Conservation (phyloP, 164 flowering plant species). For the Kalanchoe fedtschenkoi region DNA sequence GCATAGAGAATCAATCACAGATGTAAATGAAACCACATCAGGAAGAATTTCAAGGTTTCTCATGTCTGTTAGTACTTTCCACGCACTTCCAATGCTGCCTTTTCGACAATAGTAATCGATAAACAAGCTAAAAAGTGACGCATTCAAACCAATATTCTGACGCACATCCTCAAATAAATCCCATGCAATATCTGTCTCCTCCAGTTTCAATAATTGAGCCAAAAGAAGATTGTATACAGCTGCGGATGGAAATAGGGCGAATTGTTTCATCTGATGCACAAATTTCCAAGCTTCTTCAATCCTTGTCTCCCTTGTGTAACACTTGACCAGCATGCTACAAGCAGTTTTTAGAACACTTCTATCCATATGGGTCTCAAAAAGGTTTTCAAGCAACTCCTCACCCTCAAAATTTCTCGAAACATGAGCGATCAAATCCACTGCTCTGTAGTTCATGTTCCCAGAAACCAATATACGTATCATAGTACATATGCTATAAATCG, state of each 20-base stretch:
- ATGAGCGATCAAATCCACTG: constrained; percentile 21
- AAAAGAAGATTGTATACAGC: constrained; percentile 29
- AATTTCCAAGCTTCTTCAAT: constrained; percentile 20
- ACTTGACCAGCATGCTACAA: constrained; percentile 32
- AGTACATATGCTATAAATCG: constrained; percentile 20
- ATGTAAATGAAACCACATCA: constrained; percentile 38
- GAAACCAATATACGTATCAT: constrained; percentile 35
- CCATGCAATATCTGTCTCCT: constrained; percentile 30
- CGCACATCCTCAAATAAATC: constrained; percentile 29
- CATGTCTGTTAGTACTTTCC: constrained; percentile 33
- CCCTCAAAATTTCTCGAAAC: constrained; percentile 12
- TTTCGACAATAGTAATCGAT: constrained; percentile 25
- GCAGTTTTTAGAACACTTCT: constrained; percentile 19
- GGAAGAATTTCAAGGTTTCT: constrained; percentile 23
- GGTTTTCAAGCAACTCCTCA: constrained; percentile 16
- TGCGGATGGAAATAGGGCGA: constrained; percentile 21
- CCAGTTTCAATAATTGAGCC: constrained; percentile 16
- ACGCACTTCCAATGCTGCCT: constrained; percentile 25
- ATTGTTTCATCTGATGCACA: constrained; percentile 17
- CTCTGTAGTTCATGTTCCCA: constrained; percentile 35
- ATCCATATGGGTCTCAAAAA: constrained; percentile 16
- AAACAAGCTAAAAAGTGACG: constrained; percentile 26
- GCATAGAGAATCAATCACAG: constrained; percentile 29
- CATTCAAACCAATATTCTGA: constrained; percentile 17
- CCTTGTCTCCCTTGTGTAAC: constrained; percentile 28